These are phyloP conservation scores for Forsythia suspensa DNA, from an alignment of 257 asterid genomes.

Conservation along the genomic window DNA sequence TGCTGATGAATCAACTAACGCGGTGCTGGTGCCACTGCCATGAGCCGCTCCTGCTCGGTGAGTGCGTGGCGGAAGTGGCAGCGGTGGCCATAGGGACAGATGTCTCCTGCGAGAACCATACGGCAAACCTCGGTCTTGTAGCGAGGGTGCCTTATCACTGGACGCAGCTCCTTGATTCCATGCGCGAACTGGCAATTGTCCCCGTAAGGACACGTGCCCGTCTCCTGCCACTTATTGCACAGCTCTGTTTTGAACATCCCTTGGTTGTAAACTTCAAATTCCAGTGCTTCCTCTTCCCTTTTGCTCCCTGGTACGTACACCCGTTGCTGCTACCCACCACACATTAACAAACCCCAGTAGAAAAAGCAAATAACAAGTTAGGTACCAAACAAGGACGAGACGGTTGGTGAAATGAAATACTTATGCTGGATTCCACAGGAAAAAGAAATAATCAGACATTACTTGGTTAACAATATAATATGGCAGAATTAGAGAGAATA, in stretches of 20 bases:
- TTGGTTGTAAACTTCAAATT: conserved; percentile 72
- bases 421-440: too few species aligned
- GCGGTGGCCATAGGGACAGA: conserved; percentile 80
- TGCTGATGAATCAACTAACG: conserved; percentile 1
- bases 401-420: too few species aligned
- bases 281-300: conserved; percentile 50
- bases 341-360: neutral
- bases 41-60: conserved; percentile 59
- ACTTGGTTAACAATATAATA: neutral
- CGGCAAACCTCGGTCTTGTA: conserved; percentile 86
- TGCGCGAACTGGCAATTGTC: conserved; percentile 82
- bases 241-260: conserved; percentile 81
- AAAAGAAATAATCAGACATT: too few species aligned
- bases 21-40: conserved; percentile 8
- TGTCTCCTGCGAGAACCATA: conserved; percentile 70
- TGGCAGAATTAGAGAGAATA: neutral
- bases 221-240: conserved; percentile 89
- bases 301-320: conserved; percentile 55
- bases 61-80: conserved; percentile 89
- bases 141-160: conserved; percentile 88
- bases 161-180: conserved; percentile 73
- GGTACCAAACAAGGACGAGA: neutral
- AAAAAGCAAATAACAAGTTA: neutral
- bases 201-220: conserved; percentile 68
- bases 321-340: conserved; percentile 47